A percentile compares a stretch with the other conserved stretches of the same genome.
Conservation (phyloP, 1,284 basidiomycete genomes). For the Exobasidium cylindrosporum region DNA sequence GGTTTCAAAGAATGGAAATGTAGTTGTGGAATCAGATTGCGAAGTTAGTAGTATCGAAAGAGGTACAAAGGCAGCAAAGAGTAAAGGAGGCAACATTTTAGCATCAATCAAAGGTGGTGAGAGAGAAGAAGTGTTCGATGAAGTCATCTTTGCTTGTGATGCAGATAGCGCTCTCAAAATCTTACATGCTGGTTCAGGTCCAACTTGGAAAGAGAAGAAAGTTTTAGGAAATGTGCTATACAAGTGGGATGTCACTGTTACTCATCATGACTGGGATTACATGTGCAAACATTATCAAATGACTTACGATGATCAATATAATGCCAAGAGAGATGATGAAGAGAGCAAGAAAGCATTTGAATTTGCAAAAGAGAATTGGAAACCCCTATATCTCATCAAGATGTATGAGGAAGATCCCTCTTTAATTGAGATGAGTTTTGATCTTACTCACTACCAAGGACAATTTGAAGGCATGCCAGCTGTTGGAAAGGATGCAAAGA, state of each 20-base stretch:
- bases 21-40: constrained; percentile 58
- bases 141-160: constrained; percentile 64
- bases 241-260: constrained; percentile 63
- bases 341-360: constrained; percentile 56
- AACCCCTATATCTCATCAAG: constrained; percentile 59
- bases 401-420: constrained; percentile 62
- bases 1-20: constrained; percentile 58
- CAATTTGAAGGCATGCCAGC: constrained; percentile 56
- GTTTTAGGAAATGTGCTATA: constrained; percentile 65
- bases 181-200: constrained; percentile 59
- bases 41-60: constrained; percentile 58
- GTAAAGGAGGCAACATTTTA: constrained; percentile 35
- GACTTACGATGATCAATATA: constrained; percentile 53
- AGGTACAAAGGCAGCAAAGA: constrained; percentile 30
- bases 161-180: constrained; percentile 65
- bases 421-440: constrained; percentile 67
- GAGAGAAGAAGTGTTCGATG: constrained; percentile 62
- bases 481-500: constrained; percentile 25
- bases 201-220: constrained; percentile 63
- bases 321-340: constrained; percentile 54
- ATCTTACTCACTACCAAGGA: constrained; percentile 62
- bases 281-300: constrained; percentile 60
- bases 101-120: constrained; percentile 28
- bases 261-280: constrained; percentile 63
- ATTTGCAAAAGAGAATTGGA: constrained; percentile 60